A percentile compares a stretch with the other conserved stretches of the same genome.
Evolutionary conservation across 2,329 filamentous ascomycete genomes (phyloP).

Genomic region (Fusarium multiceps): DNA sequence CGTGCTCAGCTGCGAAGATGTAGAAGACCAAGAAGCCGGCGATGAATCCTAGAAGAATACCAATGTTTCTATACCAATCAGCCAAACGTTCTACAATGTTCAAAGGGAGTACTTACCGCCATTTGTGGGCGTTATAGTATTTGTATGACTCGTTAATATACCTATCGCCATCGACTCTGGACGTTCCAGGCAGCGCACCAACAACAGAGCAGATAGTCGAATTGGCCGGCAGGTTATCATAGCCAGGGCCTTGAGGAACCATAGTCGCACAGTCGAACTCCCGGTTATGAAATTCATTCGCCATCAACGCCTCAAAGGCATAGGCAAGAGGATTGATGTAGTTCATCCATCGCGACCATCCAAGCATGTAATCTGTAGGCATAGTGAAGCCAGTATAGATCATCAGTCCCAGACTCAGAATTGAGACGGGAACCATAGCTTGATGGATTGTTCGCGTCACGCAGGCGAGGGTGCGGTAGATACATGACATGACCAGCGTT

Average conservation of each 20-base stretch:
- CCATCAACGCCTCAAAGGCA: conserved; percentile 49
- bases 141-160: conserved; percentile 67
- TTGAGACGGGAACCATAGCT: conserved; percentile 63
- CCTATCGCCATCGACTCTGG: conserved; percentile 67
- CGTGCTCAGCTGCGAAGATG: conserved; percentile 71
- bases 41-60: conserved; percentile 73
- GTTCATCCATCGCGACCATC: conserved; percentile 67
- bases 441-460: conserved; percentile 47
- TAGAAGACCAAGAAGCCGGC: conserved; percentile 72
- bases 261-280: conserved; percentile 66
- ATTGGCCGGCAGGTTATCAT: conserved; percentile 54
- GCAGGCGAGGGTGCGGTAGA: conserved; percentile 48
- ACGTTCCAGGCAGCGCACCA: conserved; percentile 65
- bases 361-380: conserved; percentile 44
- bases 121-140: conserved; percentile 68
- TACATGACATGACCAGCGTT: conserved; percentile 46
- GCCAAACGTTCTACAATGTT: fast-evolving
- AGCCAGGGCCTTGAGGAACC: conserved; percentile 53
- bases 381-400: conserved; percentile 57
- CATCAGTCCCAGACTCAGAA: conserved; percentile 62
- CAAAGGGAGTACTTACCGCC: conserved; percentile 50
- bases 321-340: conserved; percentile 73
- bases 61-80: conserved; percentile 65
- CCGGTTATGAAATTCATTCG: conserved; percentile 56
- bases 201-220: conserved; percentile 65